Conservation (phyloP, 1,139 yeast genomes). For the Debaryomycetaceae sp. region DNA sequence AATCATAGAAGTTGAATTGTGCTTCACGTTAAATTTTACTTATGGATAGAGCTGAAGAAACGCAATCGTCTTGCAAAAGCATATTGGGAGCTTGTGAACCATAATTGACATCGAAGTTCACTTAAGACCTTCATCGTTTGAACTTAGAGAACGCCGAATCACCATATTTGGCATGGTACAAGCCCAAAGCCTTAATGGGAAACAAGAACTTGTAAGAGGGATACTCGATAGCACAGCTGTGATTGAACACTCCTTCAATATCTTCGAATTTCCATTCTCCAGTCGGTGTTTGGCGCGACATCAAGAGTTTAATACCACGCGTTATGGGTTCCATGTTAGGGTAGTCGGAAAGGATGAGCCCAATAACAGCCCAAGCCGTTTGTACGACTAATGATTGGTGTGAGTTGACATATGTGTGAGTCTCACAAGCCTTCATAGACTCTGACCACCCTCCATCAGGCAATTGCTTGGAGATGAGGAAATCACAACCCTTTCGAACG, state of each 20-base stretch:
- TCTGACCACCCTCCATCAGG: conserved; percentile 98
- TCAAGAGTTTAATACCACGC: conserved; percentile 60
- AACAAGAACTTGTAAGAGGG: conserved; percentile 90
- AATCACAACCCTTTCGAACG: conserved; percentile 81
- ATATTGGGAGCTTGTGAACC: too few relatives aligned
- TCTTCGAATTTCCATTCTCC: conserved; percentile 90
- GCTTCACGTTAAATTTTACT: too few relatives aligned
- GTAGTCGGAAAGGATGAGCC: conserved; percentile 73
- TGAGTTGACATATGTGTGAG: conserved; percentile 66
- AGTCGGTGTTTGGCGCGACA: conserved; percentile 61
- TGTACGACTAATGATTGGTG: conserved; percentile 75
- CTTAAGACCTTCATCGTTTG: too few relatives aligned
- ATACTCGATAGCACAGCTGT: conserved; percentile 87
- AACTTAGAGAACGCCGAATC: conserved; percentile 7
- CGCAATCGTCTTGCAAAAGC: too few relatives aligned
- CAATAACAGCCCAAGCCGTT: conserved; percentile 91
- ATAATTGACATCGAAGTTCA: too few relatives aligned
- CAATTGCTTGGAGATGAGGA: conserved; percentile 69
- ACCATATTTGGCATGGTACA: conserved; percentile 48
- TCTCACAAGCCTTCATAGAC: conserved; percentile 77
- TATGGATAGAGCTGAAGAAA: too few relatives aligned
- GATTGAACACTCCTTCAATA: conserved; percentile 95
- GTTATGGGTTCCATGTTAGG: conserved; percentile 65
- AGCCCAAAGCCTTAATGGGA: conserved; percentile 89
- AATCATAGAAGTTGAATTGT: too few relatives aligned